Conservation (phyloP, 768 basidiomycete genomes). For the Kwoniella sp. region DNA sequence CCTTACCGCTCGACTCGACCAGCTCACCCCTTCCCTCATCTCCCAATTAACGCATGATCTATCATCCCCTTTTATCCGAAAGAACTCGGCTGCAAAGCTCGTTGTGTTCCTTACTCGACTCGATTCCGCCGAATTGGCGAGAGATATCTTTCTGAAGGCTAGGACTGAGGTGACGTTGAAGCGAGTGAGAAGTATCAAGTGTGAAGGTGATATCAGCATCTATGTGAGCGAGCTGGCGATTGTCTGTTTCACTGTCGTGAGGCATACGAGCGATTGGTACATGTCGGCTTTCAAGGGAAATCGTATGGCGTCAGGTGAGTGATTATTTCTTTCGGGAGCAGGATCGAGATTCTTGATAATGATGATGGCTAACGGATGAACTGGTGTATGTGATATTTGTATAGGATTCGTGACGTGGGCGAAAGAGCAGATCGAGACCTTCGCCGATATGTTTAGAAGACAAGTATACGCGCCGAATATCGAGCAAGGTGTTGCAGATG, state of each 20-base stretch:
- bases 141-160: conserved; percentile 78
- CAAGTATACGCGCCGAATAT: conserved; percentile 88
- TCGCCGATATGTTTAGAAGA: conserved; percentile 79
- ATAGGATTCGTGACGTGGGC: conserved; percentile 94
- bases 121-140: conserved; percentile 73
- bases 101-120: conserved; percentile 74
- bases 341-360: too few relatives aligned
- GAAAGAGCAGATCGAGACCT: conserved; percentile 77
- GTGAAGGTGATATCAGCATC: conserved; percentile 81
- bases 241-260: conserved; percentile 89
- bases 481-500: conserved; percentile 69
- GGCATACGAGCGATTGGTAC: conserved; percentile 98
- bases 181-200: conserved; percentile 81
- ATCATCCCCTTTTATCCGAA: conserved; percentile 73
- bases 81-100: conserved; percentile 70
- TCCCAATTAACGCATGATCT: conserved; percentile 72
- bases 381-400: not conserved
- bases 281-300: conserved; percentile 93
- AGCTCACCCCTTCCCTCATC: conserved; percentile 69
- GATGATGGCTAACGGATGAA: not conserved
- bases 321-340: not conserved
- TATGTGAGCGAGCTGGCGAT: conserved; percentile 86
- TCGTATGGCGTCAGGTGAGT: conserved; percentile 84
- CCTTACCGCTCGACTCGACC: conserved; percentile 64
- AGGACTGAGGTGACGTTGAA: conserved; percentile 72